phyloP scores from a whole-genome alignment of 2,329 filamentous ascomycete species.

The Blumeriella jaapii region DNA sequence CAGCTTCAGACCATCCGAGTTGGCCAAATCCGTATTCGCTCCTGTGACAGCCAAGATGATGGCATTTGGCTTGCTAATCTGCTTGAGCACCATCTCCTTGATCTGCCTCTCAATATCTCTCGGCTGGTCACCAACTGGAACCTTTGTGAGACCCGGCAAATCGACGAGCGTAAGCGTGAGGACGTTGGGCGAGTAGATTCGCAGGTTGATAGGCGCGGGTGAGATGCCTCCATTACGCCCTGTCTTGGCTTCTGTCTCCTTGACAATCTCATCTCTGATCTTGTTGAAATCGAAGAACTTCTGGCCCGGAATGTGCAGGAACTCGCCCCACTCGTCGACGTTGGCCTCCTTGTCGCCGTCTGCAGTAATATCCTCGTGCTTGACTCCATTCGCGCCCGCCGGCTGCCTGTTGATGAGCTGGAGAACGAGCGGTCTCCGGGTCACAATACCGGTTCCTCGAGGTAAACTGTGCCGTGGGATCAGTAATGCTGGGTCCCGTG shows the following conservation, averaged over 20 bases:
- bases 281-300: slow-evolving; percentile 98
- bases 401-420: slow-evolving; percentile 91
- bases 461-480: slow-evolving; percentile 55
- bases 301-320: slow-evolving; percentile 91
- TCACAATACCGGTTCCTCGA: slow-evolving; percentile 95
- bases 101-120: slow-evolving; percentile 96
- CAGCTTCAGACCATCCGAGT: slow-evolving; percentile 94
- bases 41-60: slow-evolving; percentile 95
- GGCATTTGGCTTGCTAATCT: slow-evolving; percentile 96
- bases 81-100: slow-evolving; percentile 94
- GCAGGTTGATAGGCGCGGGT: slow-evolving; percentile 89
- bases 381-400: slow-evolving; percentile 59
- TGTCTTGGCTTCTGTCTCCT: slow-evolving; percentile 93
- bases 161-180: slow-evolving; percentile 94
- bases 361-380: slow-evolving; percentile 49
- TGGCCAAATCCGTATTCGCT: slow-evolving; percentile 95
- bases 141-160: slow-evolving; percentile 90
- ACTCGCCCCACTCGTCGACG: slow-evolving; percentile 95
- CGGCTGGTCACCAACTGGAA: slow-evolving; percentile 91
- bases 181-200: slow-evolving; percentile 97
- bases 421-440: slow-evolving; percentile 85
- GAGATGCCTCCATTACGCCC: slow-evolving; percentile 95
- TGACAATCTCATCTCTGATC: slow-evolving; percentile 93
- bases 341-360: slow-evolving; percentile 81
- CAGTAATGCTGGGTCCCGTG: slow-evolving; percentile 9